phyloP scores from a whole-genome alignment of 495 filamentous ascomycete species.

The Aspergillus nanangensis region DNA sequence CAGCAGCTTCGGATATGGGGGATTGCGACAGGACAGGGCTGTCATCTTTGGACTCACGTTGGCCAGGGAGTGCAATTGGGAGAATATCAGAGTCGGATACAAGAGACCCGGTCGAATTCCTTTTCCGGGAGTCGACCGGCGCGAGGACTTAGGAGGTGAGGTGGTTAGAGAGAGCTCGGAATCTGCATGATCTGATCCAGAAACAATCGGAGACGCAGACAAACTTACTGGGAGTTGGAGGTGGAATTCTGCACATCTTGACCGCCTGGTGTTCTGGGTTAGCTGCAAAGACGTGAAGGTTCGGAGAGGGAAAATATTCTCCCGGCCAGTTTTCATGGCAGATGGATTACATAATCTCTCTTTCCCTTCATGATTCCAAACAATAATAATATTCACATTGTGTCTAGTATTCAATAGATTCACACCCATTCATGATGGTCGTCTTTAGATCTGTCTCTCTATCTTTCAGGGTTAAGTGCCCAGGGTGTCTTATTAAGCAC shows the following conservation, averaged over 20 bases:
- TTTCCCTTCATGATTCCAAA: no score
- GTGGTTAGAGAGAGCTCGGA: conserved; percentile 1
- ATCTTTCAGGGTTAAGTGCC: no score
- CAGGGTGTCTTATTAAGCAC: no score
- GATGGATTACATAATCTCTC: background rate
- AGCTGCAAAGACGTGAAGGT: background rate
- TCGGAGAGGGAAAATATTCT: conserved; percentile 1
- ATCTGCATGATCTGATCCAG: background rate
- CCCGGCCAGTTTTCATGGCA: background rate
- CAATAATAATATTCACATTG: no score
- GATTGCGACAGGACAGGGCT: no score
- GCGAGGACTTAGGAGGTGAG: conserved; percentile 7
- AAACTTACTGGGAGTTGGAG: conserved; percentile 19
- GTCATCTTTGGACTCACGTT: conserved; percentile 11
- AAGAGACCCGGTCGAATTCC: conserved; percentile 4
- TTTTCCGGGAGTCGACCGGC: conserved; percentile 6
- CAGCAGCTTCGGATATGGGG: no score
- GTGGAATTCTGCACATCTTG: conserved; percentile 15
- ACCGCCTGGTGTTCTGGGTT: conserved; percentile 17
- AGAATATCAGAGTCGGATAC: conserved; percentile 10
- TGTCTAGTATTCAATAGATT: no score
- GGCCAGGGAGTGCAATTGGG: conserved; percentile 7
- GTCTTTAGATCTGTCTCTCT: no score
- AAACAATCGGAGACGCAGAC: conserved; percentile 1
- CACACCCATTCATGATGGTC: no score